Conservation (phyloP, 345 rosid genomes). For the Salix dunnii region DNA sequence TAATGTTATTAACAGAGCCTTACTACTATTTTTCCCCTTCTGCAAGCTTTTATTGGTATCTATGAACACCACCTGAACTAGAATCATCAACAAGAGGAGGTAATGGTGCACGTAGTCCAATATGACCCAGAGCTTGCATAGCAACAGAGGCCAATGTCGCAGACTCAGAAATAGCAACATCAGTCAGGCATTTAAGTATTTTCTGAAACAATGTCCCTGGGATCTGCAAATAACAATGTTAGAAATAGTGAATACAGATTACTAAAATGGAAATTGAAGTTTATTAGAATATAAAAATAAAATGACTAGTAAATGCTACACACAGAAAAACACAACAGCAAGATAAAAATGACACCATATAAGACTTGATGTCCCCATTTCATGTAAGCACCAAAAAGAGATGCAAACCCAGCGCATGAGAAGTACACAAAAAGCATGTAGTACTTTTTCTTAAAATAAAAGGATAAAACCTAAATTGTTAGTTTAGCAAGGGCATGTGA, state of each 20-base stretch:
- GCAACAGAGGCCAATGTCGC: conserved; percentile 78
- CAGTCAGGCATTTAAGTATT: conserved; percentile 62
- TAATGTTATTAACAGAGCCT: conserved; percentile 16
- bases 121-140: conserved; percentile 95
- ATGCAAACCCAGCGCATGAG: neutral
- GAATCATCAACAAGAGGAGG: conserved; percentile 53
- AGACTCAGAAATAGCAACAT: conserved; percentile 62
- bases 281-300: neutral
- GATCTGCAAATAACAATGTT: conserved; percentile 43
- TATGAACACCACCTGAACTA: conserved; percentile 52
- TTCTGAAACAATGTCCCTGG: conserved; percentile 54
- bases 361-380: neutral
- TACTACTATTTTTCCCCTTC: neutral
- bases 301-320: neutral
- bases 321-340: neutral
- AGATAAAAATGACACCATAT: neutral
- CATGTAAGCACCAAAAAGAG: neutral
- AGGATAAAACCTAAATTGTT: neutral
- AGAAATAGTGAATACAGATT: neutral
- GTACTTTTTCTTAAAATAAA: neutral
- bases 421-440: neutral
- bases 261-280: neutral
- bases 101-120: conserved; percentile 67
- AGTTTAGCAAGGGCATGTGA: too few relatives aligned
- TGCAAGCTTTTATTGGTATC: conserved; percentile 6